phyloP scores from a whole-genome alignment of 257 asterid species.

The Solanum lycopersicoides region DNA sequence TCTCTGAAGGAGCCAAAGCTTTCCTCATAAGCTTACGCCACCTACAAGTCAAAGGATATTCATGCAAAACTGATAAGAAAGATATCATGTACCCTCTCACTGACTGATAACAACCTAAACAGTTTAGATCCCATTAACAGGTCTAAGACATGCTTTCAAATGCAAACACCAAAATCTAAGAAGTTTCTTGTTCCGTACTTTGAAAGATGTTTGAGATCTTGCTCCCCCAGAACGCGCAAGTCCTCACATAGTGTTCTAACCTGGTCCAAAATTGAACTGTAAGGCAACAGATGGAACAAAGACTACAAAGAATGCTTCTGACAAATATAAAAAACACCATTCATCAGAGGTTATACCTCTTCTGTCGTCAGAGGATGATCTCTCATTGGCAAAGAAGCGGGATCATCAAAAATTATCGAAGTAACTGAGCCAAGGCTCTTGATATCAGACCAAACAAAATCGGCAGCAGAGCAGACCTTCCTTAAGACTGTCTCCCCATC shows the following conservation, averaged over 20 bases:
- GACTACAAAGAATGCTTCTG: slow-evolving; percentile 32
- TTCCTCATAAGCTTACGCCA: slow-evolving; percentile 77
- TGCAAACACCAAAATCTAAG: background rate
- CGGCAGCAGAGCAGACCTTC: slow-evolving; percentile 65
- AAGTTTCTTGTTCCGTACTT: slow-evolving; percentile 37
- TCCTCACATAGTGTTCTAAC: slow-evolving; percentile 80
- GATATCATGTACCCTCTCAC: background rate
- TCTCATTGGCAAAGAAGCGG: slow-evolving; percentile 49
- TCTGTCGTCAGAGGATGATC: slow-evolving; percentile 68
- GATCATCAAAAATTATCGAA: slow-evolving; percentile 53
- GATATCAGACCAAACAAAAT: slow-evolving; percentile 64
- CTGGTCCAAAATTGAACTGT: slow-evolving; percentile 11
- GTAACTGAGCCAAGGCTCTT: slow-evolving; percentile 79
- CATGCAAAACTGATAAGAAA: background rate
- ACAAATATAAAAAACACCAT: slow-evolving; percentile 37
- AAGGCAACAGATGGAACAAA: background rate
- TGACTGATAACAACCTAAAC: background rate
- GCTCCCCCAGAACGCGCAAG: slow-evolving; percentile 73
- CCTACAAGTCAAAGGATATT: slow-evolving; percentile 22
- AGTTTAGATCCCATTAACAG: background rate
- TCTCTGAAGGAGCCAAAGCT: slow-evolving; percentile 66
- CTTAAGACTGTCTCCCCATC: slow-evolving; percentile 76
- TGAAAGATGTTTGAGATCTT: slow-evolving; percentile 70
- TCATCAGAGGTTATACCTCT: slow-evolving; percentile 46
- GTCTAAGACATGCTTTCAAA: background rate